Conservation (phyloP, 1,284 basidiomycete genomes). For the Boletus sp. region DNA sequence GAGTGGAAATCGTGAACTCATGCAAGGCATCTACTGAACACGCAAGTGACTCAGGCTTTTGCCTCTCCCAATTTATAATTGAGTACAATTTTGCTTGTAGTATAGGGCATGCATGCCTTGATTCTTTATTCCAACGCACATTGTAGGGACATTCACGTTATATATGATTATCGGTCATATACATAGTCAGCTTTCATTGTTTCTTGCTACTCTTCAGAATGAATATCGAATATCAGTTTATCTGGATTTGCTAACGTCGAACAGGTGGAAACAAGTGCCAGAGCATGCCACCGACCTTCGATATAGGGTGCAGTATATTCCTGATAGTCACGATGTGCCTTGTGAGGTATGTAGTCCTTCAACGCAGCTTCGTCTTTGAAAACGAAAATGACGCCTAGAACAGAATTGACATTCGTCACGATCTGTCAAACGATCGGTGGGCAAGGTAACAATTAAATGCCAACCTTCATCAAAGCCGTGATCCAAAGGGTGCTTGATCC, state of each 20-base stretch:
- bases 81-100: constrained; percentile 11
- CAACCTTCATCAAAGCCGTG: constrained; percentile 26
- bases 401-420: neutral
- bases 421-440: too few species aligned
- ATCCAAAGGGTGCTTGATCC: constrained; percentile 19
- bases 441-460: neutral
- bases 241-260: constrained; percentile 12
- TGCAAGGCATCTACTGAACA: constrained; percentile 5
- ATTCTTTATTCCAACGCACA: neutral
- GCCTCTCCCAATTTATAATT: constrained; percentile 55
- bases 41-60: constrained; percentile 35
- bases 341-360: constrained; percentile 18
- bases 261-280: too few species aligned
- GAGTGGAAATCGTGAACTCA: constrained; percentile 19
- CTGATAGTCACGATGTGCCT: constrained; percentile 17
- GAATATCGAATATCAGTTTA: constrained; percentile 26
- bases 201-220: too few species aligned
- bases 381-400: constrained; percentile 20
- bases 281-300: constrained; percentile 21
- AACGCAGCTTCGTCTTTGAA: constrained; percentile 20
- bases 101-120: neutral
- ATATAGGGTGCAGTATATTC: constrained; percentile 11
- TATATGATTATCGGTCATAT: neutral
- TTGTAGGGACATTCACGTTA: constrained; percentile 6
- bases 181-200: too few species aligned